Percentiles rank a stretch among this genome's conserved stretches.
Evolutionary conservation across 2,329 filamentous ascomycete genomes (phyloP).

Genomic region (Sordariomycetes sp.): DNA sequence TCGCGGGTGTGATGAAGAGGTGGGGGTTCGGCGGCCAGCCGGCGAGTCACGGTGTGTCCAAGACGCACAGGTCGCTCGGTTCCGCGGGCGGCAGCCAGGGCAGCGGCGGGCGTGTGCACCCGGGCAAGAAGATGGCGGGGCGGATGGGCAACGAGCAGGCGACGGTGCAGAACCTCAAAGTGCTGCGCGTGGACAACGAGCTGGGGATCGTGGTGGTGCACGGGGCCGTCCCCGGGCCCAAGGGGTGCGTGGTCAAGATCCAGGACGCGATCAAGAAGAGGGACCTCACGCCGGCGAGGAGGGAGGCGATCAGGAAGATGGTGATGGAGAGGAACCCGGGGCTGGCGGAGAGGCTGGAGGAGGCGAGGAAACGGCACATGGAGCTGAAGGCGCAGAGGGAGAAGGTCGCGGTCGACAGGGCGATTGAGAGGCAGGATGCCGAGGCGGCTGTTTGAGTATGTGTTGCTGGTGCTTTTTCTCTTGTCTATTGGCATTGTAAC

Average conservation of each 20-base stretch:
- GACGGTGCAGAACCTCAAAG: slow-evolving; percentile 83
- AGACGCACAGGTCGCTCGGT: slow-evolving; percentile 87
- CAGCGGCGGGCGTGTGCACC: slow-evolving; percentile 80
- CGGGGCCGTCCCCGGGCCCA: slow-evolving; percentile 79
- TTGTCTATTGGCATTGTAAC: slow-evolving; percentile 15
- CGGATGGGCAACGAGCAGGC: slow-evolving; percentile 85
- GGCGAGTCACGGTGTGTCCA: slow-evolving; percentile 89
- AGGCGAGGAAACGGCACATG: slow-evolving; percentile 38
- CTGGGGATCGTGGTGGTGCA: slow-evolving; percentile 83
- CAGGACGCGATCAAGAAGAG: slow-evolving; percentile 86
- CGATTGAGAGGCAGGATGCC: slow-evolving; percentile 1
- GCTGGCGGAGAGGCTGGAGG: slow-evolving; percentile 32
- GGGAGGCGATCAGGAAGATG: slow-evolving; percentile 12
- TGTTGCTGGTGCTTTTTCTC: background rate
- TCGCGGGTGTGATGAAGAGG: slow-evolving; percentile 95
- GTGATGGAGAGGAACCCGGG: slow-evolving; percentile 36
- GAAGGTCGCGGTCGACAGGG: slow-evolving; percentile 4
- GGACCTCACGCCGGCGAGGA: slow-evolving; percentile 16
- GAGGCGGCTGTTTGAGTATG: slow-evolving; percentile 9
- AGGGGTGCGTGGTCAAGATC: slow-evolving; percentile 73
- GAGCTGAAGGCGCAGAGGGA: slow-evolving; percentile 34
- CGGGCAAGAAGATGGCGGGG: slow-evolving; percentile 96
- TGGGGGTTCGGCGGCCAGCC: slow-evolving; percentile 84
- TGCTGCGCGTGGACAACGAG: slow-evolving; percentile 78
- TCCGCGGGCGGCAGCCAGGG: slow-evolving; percentile 84